A percentile compares a stretch with the other conserved stretches of the same genome.
Conservation (phyloP, 345 rosid species). For the Hirschfeldia incana region DNA sequence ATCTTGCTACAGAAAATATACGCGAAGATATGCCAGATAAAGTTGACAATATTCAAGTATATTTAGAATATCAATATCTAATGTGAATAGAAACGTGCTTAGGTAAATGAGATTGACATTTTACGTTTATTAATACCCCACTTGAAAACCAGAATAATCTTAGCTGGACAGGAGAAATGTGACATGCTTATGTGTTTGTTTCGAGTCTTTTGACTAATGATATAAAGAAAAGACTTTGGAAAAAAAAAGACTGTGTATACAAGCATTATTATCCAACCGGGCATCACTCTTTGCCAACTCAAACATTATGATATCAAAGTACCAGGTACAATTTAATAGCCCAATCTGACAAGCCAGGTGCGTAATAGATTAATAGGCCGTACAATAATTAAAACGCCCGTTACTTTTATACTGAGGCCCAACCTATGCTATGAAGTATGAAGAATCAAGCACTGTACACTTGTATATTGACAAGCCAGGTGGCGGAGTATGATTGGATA, state of each 20-base stretch:
- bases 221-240: not conserved
- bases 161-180: not conserved
- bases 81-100: not conserved
- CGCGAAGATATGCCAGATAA: not conserved
- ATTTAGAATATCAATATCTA: not conserved
- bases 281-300: not conserved
- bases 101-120: not conserved
- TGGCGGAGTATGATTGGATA: conserved; percentile 3
- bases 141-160: not conserved
- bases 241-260: too few species aligned
- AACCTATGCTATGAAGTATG: not conserved
- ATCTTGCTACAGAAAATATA: not conserved
- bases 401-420: not conserved
- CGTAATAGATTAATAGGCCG: not conserved
- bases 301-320: not conserved
- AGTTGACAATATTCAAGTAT: not conserved
- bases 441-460: not conserved
- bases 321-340: not conserved
- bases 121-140: not conserved
- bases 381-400: not conserved
- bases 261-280: not conserved
- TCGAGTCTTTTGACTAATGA: not conserved
- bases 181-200: not conserved
- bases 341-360: not conserved
- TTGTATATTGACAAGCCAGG: not conserved